Conservation (phyloP, 2,329 filamentous ascomycete genomes). For the Basipetospora sp. region DNA sequence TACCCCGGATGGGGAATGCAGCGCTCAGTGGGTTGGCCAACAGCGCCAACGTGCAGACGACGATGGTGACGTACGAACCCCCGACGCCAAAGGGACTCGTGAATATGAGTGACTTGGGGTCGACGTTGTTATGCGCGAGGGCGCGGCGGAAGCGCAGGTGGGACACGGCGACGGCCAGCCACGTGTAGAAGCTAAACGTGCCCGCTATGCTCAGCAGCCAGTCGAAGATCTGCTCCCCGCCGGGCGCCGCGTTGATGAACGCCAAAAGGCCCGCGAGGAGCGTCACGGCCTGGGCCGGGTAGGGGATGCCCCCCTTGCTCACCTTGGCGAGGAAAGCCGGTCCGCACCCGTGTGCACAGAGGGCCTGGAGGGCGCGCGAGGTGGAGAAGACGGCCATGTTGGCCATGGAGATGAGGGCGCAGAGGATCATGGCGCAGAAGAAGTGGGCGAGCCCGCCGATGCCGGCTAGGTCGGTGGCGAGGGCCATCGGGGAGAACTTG, state of each 20-base stretch:
- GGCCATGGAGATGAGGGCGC: constrained; percentile 23
- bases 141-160: constrained; percentile 31
- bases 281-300: constrained; percentile 25
- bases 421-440: constrained; percentile 22
- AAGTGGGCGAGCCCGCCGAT: constrained; percentile 21
- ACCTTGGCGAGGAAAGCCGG: constrained; percentile 14
- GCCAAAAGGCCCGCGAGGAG: constrained; percentile 27
- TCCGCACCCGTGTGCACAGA: constrained; percentile 22
- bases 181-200: constrained; percentile 32
- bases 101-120: constrained; percentile 19
- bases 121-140: constrained; percentile 22
- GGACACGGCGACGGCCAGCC: constrained; percentile 30
- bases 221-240: constrained; percentile 25
- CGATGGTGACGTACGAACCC: constrained; percentile 13
- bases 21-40: constrained; percentile 17
- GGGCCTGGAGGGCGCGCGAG: constrained; percentile 21
- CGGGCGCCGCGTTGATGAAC: constrained; percentile 25
- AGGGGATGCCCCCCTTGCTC: constrained; percentile 23
- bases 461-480: constrained; percentile 12
- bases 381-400: constrained; percentile 27
- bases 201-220: constrained; percentile 33
- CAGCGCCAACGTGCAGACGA: constrained; percentile 17
- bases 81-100: constrained; percentile 16
- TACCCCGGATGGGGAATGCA: constrained; percentile 10
- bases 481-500: constrained; percentile 4